Base-by-base conservation (phyloP, 2,329 filamentous ascomycete genomes). In the Diaporthe sp. region DNA sequence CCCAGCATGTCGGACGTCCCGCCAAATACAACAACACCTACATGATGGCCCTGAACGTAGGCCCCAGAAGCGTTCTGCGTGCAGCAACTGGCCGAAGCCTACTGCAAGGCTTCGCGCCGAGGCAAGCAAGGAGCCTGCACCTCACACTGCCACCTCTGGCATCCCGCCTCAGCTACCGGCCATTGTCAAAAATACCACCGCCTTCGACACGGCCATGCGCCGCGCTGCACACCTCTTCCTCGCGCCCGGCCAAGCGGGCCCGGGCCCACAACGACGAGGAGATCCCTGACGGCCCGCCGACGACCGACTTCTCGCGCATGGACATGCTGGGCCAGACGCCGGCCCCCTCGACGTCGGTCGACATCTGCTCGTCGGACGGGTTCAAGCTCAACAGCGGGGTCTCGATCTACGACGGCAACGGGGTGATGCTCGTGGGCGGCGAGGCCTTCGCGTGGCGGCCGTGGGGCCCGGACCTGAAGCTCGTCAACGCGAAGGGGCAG, bases 371-470 rank as follows among this genome's bases (percentile, higher is more conserved):
- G 75, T 86, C 89, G 75, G 92, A 96, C 79, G 97, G 97, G 1
- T 99, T 99, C 83, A 91, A 93, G 77, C 87, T 99, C 60, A 94
- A 97, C 84, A 97, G 92, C 79, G 95, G 96, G 15, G 86, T 94
- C 47, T 92, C 90, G 71, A 91, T 97, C 40, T 85, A 86, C 2
- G 91, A 90, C 60, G 92, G 93, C 0, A 88, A 91, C 69, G 96
- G 95, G 0, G 89, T 95, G 35, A 82, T 99, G 76, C 88, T 99
- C 7, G 89, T 98, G 2, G 93, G 92, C 54, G 96, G 96, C 8
- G 95, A 98, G 83, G 95, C 93, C 0, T 98, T 98, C 82, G 85
- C 88, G 68, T 99, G 97, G 97, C 87, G 90, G 81, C 97, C 97
- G 6, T 98, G 96, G 95, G 80, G 68, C 76, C 78, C 71, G 69